Base-by-base conservation (phyloP, 2,329 filamentous ascomycete genomes). In the Dactylellina parvicollis region DNA sequence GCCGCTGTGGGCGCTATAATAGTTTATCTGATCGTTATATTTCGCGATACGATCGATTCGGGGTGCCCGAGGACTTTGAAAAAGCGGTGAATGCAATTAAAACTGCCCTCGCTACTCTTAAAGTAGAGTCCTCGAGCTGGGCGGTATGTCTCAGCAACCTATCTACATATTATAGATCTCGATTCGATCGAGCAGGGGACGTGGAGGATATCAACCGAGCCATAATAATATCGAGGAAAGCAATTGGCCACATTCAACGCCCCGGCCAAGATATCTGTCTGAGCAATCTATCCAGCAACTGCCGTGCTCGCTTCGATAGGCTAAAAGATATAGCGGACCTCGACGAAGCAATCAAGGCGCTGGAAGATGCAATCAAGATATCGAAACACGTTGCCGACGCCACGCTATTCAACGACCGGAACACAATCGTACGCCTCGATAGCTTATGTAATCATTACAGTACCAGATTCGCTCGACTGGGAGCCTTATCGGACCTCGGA, bases 221-320 rank as follows among this genome's bases (percentile, higher is more conserved):
- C 10, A 56, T 56, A 4, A 5, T 10, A 10, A 22, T 12, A 3
- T 32, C 52, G 20, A 18, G 34, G 18, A 22, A 60, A 18, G 46
- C 46, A 3, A 18, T 50, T 10, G 24, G 3, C 2, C 2, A 4
- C 36, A 9, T 16, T 40, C 7, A 5, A 14, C 22, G 8, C 8
- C 59, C 32, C 20, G 14, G 30, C n/a, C 2, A 1, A 20, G 46
- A 18, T 12, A 16, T 5, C n/a, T 20, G 3, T 44, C 36, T 62
- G 2, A 52, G 20, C 32, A 62, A 62, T 44, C 34, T 62, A 5
- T 28, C 59, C 1, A 44, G 3, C 16, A 14, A n/a, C 14, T 62
- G 49, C 18, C 38, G 20, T 20, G 38, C 28, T n/a, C 38, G 44
- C 18, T 62, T 62, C 14, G 10, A 62, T 12, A n/a, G 9, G 10